Evolutionary conservation across 805 yeast genomes (phyloP), one percentile per base, ranked within the genome.

Genomic region (Candida krabiensis): DNA sequence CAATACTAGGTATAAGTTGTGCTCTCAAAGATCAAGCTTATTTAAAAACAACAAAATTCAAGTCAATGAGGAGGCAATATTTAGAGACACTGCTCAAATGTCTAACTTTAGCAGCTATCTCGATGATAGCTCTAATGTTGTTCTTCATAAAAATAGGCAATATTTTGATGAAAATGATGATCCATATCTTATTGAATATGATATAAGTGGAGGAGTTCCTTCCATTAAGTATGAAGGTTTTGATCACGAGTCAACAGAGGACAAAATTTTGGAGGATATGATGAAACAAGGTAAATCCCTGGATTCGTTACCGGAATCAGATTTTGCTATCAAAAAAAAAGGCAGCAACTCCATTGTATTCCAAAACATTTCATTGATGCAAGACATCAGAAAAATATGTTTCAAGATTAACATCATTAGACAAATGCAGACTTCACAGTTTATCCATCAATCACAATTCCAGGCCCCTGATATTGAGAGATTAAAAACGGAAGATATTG

Each of bases 341-440:
- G 95, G 96, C 0, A 67, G 88, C 33, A 77, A 80, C 40, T 70
- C 73, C 12, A 66, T 78, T 7, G 66, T 86, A 39, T 70, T 76
- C 50, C 71, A 73, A 15, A 93, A 90, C 51, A 80, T 93, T 30
- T 65, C 70, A 1, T 76, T 83, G 46, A 86, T 93, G 71, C 97
- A 91, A 64, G 88, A 88, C 50, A 85, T 93, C 24, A 70, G 99
- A 41, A 85, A 82, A 47, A 71, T 87, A 4, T 90, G 97, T 58
- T 86, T 88, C 64, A 90, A 90, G 59, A 86, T 93, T 15, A 81
- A 91, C 4, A 66, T 89, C 33, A 86, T 93, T 41, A 71, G 96
- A 48, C 90, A 90, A 55, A 83, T 93, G 83, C 98, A 93, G 62
- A 84, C 84, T 14, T 86, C 83, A 35, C 83, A 79, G 42, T 80